Conservation (phyloP, 2,329 filamentous ascomycete genomes). For the Simplicillium sp. region DNA sequence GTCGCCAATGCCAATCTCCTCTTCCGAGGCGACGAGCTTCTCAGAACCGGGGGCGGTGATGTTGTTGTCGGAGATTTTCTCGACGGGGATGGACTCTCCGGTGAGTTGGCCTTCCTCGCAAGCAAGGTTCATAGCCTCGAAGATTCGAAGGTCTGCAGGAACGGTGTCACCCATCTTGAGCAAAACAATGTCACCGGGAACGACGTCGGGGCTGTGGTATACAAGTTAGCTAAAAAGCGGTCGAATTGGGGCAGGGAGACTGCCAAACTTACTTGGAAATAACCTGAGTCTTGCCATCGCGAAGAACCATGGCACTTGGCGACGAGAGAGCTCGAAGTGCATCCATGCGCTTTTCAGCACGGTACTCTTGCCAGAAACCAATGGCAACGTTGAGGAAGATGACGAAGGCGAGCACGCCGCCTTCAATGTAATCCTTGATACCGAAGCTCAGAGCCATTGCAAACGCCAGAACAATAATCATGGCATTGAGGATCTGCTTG, state of each 20-base stretch:
- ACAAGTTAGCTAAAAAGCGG: slow-evolving; percentile 8
- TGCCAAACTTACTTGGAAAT: slow-evolving; percentile 42
- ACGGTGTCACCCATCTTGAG: slow-evolving; percentile 66
- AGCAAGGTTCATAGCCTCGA: slow-evolving; percentile 68
- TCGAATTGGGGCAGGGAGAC: neutral
- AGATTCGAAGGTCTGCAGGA: slow-evolving; percentile 60
- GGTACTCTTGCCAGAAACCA: slow-evolving; percentile 56
- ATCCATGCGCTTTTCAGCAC: slow-evolving; percentile 59
- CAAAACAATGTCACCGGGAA: slow-evolving; percentile 61
- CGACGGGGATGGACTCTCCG: slow-evolving; percentile 64
- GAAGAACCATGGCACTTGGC: slow-evolving; percentile 52
- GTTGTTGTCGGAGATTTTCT: slow-evolving; percentile 49
- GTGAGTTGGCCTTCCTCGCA: slow-evolving; percentile 73
- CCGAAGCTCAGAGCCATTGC: slow-evolving; percentile 65
- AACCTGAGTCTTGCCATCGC: slow-evolving; percentile 47
- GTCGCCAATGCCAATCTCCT: slow-evolving; percentile 57
- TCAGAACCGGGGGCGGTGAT: slow-evolving; percentile 35
- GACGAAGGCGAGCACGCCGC: slow-evolving; percentile 56
- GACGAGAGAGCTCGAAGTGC: slow-evolving; percentile 51
- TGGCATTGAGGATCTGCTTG: slow-evolving; percentile 67
- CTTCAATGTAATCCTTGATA: slow-evolving; percentile 59
- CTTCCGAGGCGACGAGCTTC: slow-evolving; percentile 31
- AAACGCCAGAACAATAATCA: slow-evolving; percentile 68
- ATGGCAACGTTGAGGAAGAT: slow-evolving; percentile 62
- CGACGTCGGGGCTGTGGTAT: slow-evolving; percentile 44